Conservation (phyloP, 257 asterid genomes). For the Solanum chmielewskii region DNA sequence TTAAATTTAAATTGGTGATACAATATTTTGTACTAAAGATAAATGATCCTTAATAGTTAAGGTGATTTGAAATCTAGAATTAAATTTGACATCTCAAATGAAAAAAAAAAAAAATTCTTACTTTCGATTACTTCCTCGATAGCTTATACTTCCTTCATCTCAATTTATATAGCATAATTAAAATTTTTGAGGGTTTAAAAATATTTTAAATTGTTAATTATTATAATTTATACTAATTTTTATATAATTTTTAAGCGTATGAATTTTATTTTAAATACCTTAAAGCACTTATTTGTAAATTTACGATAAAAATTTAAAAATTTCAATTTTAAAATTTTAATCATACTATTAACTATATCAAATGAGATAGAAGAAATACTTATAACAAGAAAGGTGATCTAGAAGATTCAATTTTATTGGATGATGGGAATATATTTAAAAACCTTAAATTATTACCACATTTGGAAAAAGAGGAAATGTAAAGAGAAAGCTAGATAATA, state of each 20-base stretch:
- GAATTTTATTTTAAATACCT: no score
- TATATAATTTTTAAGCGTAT: neutral
- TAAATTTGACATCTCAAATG: neutral
- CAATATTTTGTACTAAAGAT: neutral
- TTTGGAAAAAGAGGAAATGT: slow-evolving; percentile 10
- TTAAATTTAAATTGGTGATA: neutral
- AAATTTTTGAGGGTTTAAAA: neutral
- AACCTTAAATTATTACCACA: slow-evolving; percentile 25
- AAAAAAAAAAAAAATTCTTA: neutral
- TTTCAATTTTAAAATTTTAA: no score
- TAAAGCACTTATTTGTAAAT: neutral
- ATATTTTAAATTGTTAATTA: neutral
- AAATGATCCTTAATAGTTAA: neutral
- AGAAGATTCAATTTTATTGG: neutral
- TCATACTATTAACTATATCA: neutral
- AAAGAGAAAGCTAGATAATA: neutral
- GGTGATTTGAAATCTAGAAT: neutral
- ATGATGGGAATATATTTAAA: neutral
- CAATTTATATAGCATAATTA: no score
- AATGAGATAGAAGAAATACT: neutral
- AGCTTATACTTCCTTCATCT: neutral
- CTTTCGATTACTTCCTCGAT: no score
- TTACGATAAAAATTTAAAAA: neutral
- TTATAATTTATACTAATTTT: neutral
- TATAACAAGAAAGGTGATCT: neutral